Percentiles rank a stretch among this genome's conserved stretches.
Evolutionary conservation across 805 yeast genomes (phyloP).

Genomic region (Cyberlindnera amylophila): DNA sequence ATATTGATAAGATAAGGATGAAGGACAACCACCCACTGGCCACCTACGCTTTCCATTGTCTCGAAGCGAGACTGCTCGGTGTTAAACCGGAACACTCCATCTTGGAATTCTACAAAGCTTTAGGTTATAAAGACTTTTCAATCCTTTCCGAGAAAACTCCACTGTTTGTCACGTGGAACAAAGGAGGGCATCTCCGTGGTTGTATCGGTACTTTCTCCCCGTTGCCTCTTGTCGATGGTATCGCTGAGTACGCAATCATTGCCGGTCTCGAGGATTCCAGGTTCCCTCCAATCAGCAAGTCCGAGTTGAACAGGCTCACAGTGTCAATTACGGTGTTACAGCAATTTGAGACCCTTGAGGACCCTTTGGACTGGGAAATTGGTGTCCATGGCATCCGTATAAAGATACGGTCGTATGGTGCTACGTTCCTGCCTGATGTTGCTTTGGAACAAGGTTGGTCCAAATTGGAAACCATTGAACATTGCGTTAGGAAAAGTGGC

Average conservation of each 20-base stretch:
- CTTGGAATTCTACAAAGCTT: too few relatives aligned
- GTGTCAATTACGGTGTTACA: slow-evolving; percentile 57
- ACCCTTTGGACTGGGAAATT: slow-evolving; percentile 69
- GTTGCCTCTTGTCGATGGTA: slow-evolving; percentile 14
- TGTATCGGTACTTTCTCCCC: slow-evolving; percentile 83
- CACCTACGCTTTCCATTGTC: slow-evolving; percentile 7
- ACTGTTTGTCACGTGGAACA: slow-evolving; percentile 86
- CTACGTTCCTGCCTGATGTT: slow-evolving; percentile 89
- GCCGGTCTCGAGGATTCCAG: slow-evolving; percentile 75
- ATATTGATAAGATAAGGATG: too few relatives aligned
- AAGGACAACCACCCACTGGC: slow-evolving; percentile 8
- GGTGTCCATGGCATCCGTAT: slow-evolving; percentile 82
- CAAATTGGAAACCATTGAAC: slow-evolving; percentile 61
- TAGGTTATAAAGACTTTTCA: too few relatives aligned
- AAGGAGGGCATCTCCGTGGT: slow-evolving; percentile 80
- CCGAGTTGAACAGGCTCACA: slow-evolving; percentile 52
- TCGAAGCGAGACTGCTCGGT: slow-evolving; percentile 1
- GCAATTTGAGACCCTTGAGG: slow-evolving; percentile 49
- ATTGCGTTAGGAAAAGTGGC: slow-evolving; percentile 76
- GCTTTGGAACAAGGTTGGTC: slow-evolving; percentile 86
- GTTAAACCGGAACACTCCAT: neutral
- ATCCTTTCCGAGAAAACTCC: slow-evolving; percentile 37
- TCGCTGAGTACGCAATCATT: slow-evolving; percentile 13
- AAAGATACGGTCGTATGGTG: slow-evolving; percentile 46
- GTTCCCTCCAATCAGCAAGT: slow-evolving; percentile 56